Percentiles rank a stretch among this genome's conserved stretches.
Evolutionary conservation across 179 eudicot genomes (phyloP).

Genomic region (Silene coronaria): DNA sequence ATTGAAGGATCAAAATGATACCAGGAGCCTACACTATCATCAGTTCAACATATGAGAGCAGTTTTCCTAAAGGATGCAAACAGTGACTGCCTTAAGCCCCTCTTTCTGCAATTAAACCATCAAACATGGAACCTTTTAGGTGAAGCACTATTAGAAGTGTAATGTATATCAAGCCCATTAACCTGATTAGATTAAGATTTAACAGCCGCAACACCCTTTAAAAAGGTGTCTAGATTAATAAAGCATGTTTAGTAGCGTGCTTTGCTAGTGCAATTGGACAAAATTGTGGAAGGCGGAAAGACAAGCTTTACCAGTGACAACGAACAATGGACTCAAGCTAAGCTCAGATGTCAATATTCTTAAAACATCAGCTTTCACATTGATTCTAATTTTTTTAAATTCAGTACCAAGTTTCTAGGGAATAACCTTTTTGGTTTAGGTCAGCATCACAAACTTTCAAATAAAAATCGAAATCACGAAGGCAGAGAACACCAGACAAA

Average conservation of each 20-base stretch:
- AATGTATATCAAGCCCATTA: conserved; percentile 22
- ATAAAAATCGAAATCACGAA: neutral
- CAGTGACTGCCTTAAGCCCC: conserved; percentile 19
- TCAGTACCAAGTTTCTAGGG: neutral
- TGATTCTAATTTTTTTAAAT: neutral
- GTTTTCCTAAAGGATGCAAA: conserved; percentile 9
- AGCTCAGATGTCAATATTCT: neutral
- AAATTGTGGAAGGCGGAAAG: conserved; percentile 10
- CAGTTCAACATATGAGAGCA: conserved; percentile 2
- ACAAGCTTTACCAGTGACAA: neutral
- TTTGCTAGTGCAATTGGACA: conserved; percentile 4
- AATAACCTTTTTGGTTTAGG: neutral
- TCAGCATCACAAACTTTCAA: neutral
- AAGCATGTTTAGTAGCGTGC: conserved; percentile 8
- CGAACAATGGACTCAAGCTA: neutral
- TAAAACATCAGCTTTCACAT: neutral
- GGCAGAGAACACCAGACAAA: neutral
- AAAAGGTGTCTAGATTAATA: conserved; percentile 19
- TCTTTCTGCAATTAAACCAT: conserved; percentile 13
- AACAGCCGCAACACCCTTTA: conserved; percentile 19
- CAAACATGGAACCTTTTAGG: conserved; percentile 1
- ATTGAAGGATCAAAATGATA: conserved; percentile 46
- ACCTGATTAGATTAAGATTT: conserved; percentile 15
- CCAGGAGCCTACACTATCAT: conserved; percentile 12
- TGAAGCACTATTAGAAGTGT: conserved; percentile 18